Conservation (phyloP, 2,329 filamentous ascomycete genomes). For the Colletotrichum sp. region DNA sequence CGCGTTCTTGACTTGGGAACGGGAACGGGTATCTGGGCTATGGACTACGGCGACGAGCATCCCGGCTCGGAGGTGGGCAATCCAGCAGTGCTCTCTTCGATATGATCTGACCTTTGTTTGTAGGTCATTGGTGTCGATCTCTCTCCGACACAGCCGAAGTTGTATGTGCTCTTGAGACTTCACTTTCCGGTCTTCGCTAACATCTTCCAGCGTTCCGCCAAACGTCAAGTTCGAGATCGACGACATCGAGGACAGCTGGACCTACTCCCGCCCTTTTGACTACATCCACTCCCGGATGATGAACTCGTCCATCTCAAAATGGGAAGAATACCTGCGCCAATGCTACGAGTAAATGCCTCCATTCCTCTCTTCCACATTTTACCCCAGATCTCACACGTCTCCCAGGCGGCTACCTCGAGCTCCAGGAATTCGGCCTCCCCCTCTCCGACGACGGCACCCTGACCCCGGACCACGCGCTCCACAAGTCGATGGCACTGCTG, state of each 20-base stretch:
- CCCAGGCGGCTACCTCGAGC: constrained; percentile 16
- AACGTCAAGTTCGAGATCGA: constrained; percentile 46
- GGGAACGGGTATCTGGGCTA: constrained; percentile 36
- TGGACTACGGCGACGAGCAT: constrained; percentile 46
- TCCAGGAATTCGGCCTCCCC: constrained; percentile 17
- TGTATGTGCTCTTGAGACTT: constrained; percentile 25
- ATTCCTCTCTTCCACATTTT: constrained; percentile 38
- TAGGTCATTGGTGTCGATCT: constrained; percentile 42
- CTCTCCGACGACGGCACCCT: constrained; percentile 18
- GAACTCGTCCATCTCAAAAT: constrained; percentile 59
- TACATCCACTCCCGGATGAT: constrained; percentile 64
- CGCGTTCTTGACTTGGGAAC: constrained; percentile 32
- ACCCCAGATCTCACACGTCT: constrained; percentile 39
- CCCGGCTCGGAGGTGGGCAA: constrained; percentile 30
- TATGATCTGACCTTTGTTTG: background rate
- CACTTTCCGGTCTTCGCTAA: background rate
- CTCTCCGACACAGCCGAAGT: constrained; percentile 43
- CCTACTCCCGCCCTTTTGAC: constrained; percentile 51
- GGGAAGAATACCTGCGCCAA: constrained; percentile 55
- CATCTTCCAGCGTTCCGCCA: constrained; percentile 37
- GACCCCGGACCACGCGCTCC: constrained; percentile 14
- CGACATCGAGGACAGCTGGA: constrained; percentile 34
- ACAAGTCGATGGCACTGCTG: constrained; percentile 28
- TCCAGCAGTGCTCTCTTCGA: fast-evolving
- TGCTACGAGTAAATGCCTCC: constrained; percentile 37